Evolutionary conservation across 208 protist genomes (phyloP).

Genomic region (Trypanosoma vivax): DNA sequence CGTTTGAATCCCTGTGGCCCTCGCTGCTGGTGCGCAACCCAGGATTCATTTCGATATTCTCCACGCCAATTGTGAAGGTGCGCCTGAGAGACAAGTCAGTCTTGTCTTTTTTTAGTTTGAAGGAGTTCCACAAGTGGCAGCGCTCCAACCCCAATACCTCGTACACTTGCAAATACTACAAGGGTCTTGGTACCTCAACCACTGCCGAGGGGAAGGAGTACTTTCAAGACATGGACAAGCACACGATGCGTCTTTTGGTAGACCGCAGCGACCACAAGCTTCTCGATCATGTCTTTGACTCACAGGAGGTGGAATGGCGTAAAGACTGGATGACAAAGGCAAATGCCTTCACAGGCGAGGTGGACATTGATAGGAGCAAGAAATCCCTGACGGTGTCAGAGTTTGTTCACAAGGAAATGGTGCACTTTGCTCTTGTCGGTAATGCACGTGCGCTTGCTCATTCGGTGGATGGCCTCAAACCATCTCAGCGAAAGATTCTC

Average conservation of each 20-base stretch:
- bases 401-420: conserved; percentile 99
- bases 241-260: conserved; percentile 91
- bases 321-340: conserved; percentile 98
- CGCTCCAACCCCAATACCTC: conserved; percentile 45
- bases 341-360: conserved; percentile 80
- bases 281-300: conserved; percentile 98
- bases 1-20: conserved; percentile 99
- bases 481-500: conserved; percentile 99
- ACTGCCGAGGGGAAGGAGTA: conserved; percentile 99
- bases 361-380: conserved; percentile 86
- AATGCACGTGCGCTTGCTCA: conserved; percentile 87
- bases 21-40: conserved; percentile 87
- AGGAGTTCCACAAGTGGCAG: conserved; percentile 96
- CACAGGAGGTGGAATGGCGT: conserved; percentile 95
- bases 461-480: conserved; percentile 99
- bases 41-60: conserved; percentile 93
- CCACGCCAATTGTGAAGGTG: conserved; percentile 99
- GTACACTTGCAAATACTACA: conserved; percentile 99
- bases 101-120: conserved; percentile 97
- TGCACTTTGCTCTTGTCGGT: conserved; percentile 95
- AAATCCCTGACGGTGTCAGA: conserved; percentile 85
- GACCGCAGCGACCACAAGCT: conserved; percentile 84
- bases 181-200: conserved; percentile 97
- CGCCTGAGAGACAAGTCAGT: conserved; percentile 68
- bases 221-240: conserved; percentile 95